Base-by-base conservation (phyloP, 2,329 filamentous ascomycete species). In the Fusarium sp. region DNA sequence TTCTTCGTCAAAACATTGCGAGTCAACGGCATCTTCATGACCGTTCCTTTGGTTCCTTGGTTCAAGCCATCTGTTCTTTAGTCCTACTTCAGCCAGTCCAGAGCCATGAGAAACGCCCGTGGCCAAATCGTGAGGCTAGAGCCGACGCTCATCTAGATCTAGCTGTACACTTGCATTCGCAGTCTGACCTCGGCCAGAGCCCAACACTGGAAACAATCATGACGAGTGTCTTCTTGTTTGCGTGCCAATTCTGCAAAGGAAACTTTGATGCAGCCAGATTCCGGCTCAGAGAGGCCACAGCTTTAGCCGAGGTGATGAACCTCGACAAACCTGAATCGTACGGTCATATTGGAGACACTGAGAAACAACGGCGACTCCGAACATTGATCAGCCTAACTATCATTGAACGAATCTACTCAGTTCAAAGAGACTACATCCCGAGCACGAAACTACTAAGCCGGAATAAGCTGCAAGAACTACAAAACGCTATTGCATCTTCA, bases 191-290 rank as follows among this genome's bases (percentile, higher is more conserved):
- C 7, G 50, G 50, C 1, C 37, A 54, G 37, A 42, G 18, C 11
- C 50, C 50, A 7, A 54, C 37, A 10, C 26, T 54, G 1, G 50
- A 54, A 4, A 42, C 50, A 1, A 54, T 54, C 18, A 54, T 54
- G 50, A 54, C 50, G 12, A 54, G 50, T 8, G 37, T 54, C 10
- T 54, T 54, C 2, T 14, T 54, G n/a, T 54, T 54, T 8, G 50
- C 26, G 1, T 54, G 50, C 9, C 50, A 54, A 11, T 54, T 54
- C 37, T 54, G 50, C 10, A 54, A 54, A 15, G 50, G 50, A 0
- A 54, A 54, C 27, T 54, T 42, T 5, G 50, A 54, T 14, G 50
- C 50, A 11, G 50, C 50, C n/a, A 32, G 50, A 18, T 54, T 54
- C 15, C 37, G 50, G 4, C 37, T 54, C 1, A 23, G 50, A 8